Conservation (phyloP, 1,284 basidiomycete genomes). For the Leucoagaricus sp. region DNA sequence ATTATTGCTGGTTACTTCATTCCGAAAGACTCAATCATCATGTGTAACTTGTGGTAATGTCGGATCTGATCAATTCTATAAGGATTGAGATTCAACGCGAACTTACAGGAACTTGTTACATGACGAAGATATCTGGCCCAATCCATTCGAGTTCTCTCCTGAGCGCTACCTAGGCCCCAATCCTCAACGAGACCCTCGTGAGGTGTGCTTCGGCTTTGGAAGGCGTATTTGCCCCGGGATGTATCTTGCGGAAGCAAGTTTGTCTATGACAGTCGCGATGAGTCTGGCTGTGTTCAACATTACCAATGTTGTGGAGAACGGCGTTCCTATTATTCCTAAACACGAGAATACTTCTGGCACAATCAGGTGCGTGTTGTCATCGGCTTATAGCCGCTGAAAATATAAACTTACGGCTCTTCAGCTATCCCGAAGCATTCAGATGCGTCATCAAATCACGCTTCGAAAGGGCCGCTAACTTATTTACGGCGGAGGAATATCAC, state of each 20-base stretch:
- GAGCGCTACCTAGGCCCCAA: slow-evolving; percentile 20
- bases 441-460: slow-evolving; percentile 17
- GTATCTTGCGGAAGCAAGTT: slow-evolving; percentile 29
- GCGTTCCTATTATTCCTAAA: slow-evolving; percentile 35
- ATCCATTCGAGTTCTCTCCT: slow-evolving; percentile 22
- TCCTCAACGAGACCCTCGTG: slow-evolving; percentile 9
- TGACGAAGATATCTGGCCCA: slow-evolving; percentile 20
- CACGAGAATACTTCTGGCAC: slow-evolving; percentile 42
- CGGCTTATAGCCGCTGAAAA: neutral
- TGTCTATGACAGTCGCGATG: slow-evolving; percentile 36
- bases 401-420: neutral
- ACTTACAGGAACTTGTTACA: slow-evolving; percentile 22
- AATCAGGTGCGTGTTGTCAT: slow-evolving; percentile 33
- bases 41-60: slow-evolving; percentile 31
- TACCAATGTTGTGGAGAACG: slow-evolving; percentile 31
- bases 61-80: neutral
- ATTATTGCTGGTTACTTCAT: slow-evolving; percentile 36
- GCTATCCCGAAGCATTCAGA: slow-evolving; percentile 17
- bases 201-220: slow-evolving; percentile 17
- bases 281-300: slow-evolving; percentile 39
- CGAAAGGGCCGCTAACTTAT: slow-evolving; percentile 19
- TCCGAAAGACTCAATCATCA: slow-evolving; percentile 35
- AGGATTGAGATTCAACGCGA: neutral
- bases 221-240: slow-evolving; percentile 16
- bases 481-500: slow-evolving; percentile 18